A percentile compares a stretch with the other conserved stretches of the same genome.
Conservation (phyloP, 148 eudicot genomes). For the Pharnaceum exiguum region DNA sequence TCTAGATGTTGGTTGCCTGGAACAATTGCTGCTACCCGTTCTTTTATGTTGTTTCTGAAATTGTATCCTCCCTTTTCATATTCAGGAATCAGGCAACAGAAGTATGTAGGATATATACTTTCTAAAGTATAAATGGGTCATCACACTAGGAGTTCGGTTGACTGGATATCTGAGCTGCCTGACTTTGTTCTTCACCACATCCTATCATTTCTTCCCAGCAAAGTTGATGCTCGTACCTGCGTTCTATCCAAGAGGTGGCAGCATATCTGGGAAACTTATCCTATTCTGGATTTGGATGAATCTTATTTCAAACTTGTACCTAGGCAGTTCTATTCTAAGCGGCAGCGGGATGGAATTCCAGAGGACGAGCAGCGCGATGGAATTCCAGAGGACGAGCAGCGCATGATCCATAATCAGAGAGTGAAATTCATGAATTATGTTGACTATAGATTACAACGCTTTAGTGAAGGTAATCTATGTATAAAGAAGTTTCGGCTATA, state of each 20-base stretch:
- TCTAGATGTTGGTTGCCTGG: too few species aligned
- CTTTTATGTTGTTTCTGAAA: too few species aligned
- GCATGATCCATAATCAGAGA: not conserved
- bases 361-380: not conserved
- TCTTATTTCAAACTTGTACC: too few species aligned
- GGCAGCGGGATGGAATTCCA: not conserved
- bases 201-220: conserved; percentile 13
- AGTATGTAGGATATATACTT: too few species aligned
- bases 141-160: not conserved
- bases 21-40: too few species aligned
- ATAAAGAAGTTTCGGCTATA: not conserved
- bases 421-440: not conserved
- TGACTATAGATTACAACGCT: not conserved
- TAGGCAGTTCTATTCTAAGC: too few species aligned
- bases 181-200: conserved; percentile 21
- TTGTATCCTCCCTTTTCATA: too few species aligned
- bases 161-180: conserved; percentile 18
- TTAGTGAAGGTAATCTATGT: not conserved
- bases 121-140: too few species aligned
- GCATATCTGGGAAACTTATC: conserved; percentile 19
- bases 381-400: not conserved
- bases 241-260: conserved; percentile 20
- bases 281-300: conserved; percentile 17
- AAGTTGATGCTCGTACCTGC: conserved; percentile 16
- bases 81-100: too few species aligned